These are phyloP conservation scores for Pleurotus salmoneostramineus DNA, from an alignment of 768 basidiomycete species.

Conservation along the genomic window DNA sequence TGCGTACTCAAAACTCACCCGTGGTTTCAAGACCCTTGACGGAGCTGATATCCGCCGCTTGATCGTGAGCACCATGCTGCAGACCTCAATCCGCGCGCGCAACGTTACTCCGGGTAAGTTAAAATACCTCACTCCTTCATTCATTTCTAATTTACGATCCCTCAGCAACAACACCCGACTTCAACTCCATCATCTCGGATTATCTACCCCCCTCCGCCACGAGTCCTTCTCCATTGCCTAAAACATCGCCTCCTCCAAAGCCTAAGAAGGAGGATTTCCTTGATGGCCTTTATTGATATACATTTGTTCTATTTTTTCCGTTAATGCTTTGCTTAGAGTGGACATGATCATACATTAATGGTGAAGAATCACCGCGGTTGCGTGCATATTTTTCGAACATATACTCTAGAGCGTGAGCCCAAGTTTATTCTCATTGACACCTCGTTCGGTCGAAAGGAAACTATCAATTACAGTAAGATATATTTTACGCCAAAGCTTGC, in stretches of 20 bases:
- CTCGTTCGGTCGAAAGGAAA: too few relatives aligned
- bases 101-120: constrained; percentile 37
- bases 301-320: neutral
- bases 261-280: constrained; percentile 29
- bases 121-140: neutral
- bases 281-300: constrained; percentile 35
- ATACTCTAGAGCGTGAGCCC: neutral
- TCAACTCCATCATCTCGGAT: constrained; percentile 73
- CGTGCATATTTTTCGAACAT: neutral
- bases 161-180: constrained; percentile 42
- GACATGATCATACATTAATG: neutral
- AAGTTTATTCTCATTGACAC: too few relatives aligned
- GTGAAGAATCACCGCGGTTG: too few relatives aligned
- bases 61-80: constrained; percentile 59
- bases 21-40: constrained; percentile 47
- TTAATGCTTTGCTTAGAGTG: neutral
- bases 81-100: constrained; percentile 48
- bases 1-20: neutral
- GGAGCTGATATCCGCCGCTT: constrained; percentile 60
- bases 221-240: constrained; percentile 14
- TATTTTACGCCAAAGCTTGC: constrained; percentile 11
- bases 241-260: constrained; percentile 10
- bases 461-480: too few relatives aligned
- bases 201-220: constrained; percentile 47
- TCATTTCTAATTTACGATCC: constrained; percentile 19